Evolutionary conservation across 139 green algal genomes (phyloP), one percentile per base, ranked within the genome.

Genomic region (Ettlia oleoabundans): DNA sequence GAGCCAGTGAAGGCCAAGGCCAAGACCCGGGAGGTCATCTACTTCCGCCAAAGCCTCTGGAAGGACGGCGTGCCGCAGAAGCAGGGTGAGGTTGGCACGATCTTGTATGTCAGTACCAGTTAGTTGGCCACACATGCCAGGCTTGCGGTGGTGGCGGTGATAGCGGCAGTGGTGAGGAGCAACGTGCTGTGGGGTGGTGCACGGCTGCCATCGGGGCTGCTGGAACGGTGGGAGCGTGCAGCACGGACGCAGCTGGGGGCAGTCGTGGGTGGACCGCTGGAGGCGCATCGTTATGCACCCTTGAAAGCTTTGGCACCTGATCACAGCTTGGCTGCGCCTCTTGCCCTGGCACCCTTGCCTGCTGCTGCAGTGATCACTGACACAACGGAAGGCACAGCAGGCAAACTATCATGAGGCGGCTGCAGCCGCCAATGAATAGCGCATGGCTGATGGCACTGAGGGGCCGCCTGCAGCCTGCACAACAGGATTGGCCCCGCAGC

Each of bases 31-130:
- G 93, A 96, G 74, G 58, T 78, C 7, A 88, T 97, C 30, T 94
- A 94, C 86, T 96, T 89, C 89, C 86, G 90, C 38, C 71, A 81
- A 30, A 61, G 86, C 9, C 63, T 86, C 2, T 96, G 93, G 93
- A 87, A 91, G 80, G 85, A 94, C 42, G 93, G 93, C 55, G 78
- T 86, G 80, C 90, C 86, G 42, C 35, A 86, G 73, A 89, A 89
- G 75, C 85, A 89, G 67, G 76, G 82, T 83, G 81, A n/a, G 74
- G n/a, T n/a, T n/a, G n/a, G n/a, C n/a, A n/a, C n/a, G n/a, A n/a
- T n/a, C n/a, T n/a, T n/a, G n/a, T n/a, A n/a, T n/a, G n/a, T n/a
- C n/a, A n/a, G n/a, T n/a, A n/a, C n/a, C n/a, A n/a, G n/a, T n/a
- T n/a, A n/a, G n/a, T n/a, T n/a, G n/a, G n/a, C n/a, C n/a, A n/a